Evolutionary conservation across 148 eudicot species (phyloP).

Genomic region (Spergularia marina): DNA sequence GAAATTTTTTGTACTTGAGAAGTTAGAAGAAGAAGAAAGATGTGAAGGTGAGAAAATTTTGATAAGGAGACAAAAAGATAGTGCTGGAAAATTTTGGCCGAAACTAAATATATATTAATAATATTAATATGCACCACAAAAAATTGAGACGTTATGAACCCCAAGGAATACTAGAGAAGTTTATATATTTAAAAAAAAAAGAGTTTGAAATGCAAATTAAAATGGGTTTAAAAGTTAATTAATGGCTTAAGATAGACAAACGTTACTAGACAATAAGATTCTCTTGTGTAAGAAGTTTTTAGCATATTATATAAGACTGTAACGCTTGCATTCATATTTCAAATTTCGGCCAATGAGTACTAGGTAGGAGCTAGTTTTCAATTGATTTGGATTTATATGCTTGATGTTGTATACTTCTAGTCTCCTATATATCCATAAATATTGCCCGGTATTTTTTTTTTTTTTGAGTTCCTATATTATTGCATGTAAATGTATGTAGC

Average conservation of each 20-base stretch:
- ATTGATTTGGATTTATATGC: too few relatives aligned
- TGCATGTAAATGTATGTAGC: too few relatives aligned
- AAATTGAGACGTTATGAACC: constrained; percentile 32
- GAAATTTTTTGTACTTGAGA: background rate
- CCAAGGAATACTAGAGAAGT: background rate
- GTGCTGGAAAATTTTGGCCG: constrained; percentile 21
- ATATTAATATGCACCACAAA: constrained; percentile 12
- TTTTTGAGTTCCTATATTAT: too few relatives aligned
- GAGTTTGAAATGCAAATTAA: background rate
- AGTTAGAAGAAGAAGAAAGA: background rate
- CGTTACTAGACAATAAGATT: constrained; percentile 21
- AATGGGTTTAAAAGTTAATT: background rate
- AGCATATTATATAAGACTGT: background rate
- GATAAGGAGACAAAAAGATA: constrained; percentile 28
- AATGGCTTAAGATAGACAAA: background rate
- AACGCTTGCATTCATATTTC: background rate
- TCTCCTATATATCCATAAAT: too few relatives aligned
- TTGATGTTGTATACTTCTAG: too few relatives aligned
- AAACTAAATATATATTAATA: background rate
- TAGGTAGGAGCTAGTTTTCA: background rate
- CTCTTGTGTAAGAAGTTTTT: constrained; percentile 1
- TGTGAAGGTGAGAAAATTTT: constrained; percentile 14
- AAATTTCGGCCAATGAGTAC: constrained; percentile 6
- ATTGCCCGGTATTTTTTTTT: too few relatives aligned
- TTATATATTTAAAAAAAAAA: background rate